A percentile compares a stretch with the other conserved stretches of the same genome.
These are phyloP conservation scores for Sporothrix mexicana DNA, from an alignment of 2,329 filamentous ascomycete genomes.

Conservation along the genomic window DNA sequence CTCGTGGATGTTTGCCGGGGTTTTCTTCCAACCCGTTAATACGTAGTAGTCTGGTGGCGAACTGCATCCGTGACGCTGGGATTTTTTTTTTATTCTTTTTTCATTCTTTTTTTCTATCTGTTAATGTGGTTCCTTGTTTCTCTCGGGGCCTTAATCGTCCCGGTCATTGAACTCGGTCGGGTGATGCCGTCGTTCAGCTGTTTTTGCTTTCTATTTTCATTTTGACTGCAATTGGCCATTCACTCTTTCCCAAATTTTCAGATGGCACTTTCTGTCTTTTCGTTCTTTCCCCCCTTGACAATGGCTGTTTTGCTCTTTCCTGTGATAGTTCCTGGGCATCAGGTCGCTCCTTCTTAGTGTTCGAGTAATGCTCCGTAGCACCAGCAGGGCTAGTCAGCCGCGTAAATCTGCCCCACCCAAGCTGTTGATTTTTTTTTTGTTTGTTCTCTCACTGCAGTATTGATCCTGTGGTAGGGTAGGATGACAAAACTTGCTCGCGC, in stretches of 20 bases:
- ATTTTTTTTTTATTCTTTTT: neutral
- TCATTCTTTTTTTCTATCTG: neutral
- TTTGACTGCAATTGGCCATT: neutral
- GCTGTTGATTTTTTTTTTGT: constrained; percentile 12
- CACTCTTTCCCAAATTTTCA: neutral
- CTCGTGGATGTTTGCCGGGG: neutral
- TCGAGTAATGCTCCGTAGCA: constrained; percentile 4
- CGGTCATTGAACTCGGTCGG: neutral
- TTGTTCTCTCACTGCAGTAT: neutral
- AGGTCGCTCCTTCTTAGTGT: constrained; percentile 12
- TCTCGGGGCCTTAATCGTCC: neutral
- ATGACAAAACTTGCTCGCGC: constrained; percentile 29
- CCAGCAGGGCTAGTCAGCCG: neutral
- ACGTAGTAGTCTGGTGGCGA: constrained; percentile 17
- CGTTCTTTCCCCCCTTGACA: neutral
- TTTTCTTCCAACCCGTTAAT: neutral
- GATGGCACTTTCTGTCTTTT: neutral
- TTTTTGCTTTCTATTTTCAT: constrained; percentile 1
- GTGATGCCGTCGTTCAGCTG: neutral
- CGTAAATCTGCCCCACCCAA: constrained; percentile 12
- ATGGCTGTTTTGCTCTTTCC: constrained; percentile 22
- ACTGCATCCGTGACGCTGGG: constrained; percentile 12
- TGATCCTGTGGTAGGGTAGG: neutral
- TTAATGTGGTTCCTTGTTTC: neutral
- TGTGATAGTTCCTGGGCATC: constrained; percentile 15